Evolutionary conservation across 176 grass and related monocot genomes (phyloP), one percentile per base, ranked within the genome.

Genomic region (Puya raimondii): DNA sequence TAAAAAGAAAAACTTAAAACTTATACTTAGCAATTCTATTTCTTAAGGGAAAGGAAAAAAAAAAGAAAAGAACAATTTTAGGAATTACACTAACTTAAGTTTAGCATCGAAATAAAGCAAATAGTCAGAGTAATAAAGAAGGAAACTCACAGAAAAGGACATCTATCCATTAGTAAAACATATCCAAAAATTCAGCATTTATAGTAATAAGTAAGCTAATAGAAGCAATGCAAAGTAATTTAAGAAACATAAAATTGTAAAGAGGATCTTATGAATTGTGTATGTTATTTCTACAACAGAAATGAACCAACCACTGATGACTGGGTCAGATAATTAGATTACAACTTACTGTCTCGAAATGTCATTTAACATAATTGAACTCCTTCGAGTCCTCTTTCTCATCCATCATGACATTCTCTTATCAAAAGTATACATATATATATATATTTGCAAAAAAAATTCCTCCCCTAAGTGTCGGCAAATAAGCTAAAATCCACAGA

Each of bases 241-340:
- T 10, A 21, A 20, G 10, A 10, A 18, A 9, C 56, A 59, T 59
- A 18, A 20, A 61, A 10, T 16, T 6, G 56, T 9, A 11, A 20
- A 18, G 56, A n/a, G 9, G 21, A 59, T 59, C 56, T n/a, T 6
- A 61, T 22, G 56, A 61, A 61, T 61, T 59, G n/a, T 17, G 54
- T 59, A 59, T 59, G 54, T 59, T 22, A 59, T 59, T 16, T 22
- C 56, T 61, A 61, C 16, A 61, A 61, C 7, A 61, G 56, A 61
- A 22, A 61, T 22, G 56, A 9, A 61, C 56, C 56, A 61, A 22
- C 21, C 56, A 61, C n/a, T 61, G 8, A 22, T 61, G 56, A 61
- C 21, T 22, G 56, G 56, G 3, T 61, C 33, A 42, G 33, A 42
- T 42, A 42, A 42, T 61, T 18, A 61, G 16, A 21, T 61, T 61